A percentile compares a stretch with the other conserved stretches of the same genome.
Conservation (phyloP, 2,329 filamentous ascomycete species). For the Aschersonia sp. region DNA sequence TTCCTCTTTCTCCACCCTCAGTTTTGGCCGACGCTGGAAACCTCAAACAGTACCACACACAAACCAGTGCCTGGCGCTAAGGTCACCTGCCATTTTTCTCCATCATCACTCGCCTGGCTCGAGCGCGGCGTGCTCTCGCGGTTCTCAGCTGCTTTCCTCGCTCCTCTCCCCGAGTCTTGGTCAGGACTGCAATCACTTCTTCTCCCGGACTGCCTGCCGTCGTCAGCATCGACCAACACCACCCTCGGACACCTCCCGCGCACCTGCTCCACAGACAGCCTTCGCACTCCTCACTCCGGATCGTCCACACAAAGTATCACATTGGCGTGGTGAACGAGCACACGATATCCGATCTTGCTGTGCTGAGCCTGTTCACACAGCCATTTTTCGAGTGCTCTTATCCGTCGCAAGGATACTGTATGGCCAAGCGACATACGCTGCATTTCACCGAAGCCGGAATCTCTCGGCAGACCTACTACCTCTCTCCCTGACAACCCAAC, state of each 20-base stretch:
- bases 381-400: background rate
- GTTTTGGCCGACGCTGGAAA: background rate
- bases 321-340: background rate
- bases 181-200: background rate
- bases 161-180: background rate
- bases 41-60: background rate
- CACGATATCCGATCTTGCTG: background rate
- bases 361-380: background rate
- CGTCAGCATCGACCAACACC: background rate
- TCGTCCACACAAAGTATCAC: background rate
- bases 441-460: slow-evolving; percentile 1
- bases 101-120: background rate
- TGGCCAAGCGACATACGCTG: slow-evolving; percentile 3
- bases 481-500: slow-evolving; percentile 5
- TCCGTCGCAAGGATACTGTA: slow-evolving; percentile 1
- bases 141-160: background rate
- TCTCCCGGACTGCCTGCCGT: background rate
- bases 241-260: background rate
- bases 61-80: slow-evolving; percentile 1
- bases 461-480: background rate
- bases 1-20: background rate
- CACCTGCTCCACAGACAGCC: background rate
- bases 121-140: background rate
- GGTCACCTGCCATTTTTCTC: slow-evolving; percentile 2
- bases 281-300: background rate